These are phyloP conservation scores for Pseudogymnoascus sp. DNA, from an alignment of 2,329 filamentous ascomycete genomes.

Conservation along the genomic window DNA sequence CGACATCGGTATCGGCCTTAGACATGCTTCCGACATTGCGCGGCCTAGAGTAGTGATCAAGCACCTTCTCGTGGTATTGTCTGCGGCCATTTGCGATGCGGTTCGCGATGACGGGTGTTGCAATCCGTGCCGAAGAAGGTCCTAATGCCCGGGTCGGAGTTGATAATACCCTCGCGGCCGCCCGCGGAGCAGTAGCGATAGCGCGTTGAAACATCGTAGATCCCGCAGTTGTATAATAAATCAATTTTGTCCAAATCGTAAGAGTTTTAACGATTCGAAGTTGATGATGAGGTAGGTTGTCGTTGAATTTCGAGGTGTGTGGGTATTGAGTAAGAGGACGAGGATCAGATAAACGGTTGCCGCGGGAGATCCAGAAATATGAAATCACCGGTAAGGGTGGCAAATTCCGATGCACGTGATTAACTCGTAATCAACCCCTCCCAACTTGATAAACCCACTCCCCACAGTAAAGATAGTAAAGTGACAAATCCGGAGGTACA, in stretches of 20 bases:
- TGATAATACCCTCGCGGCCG: conserved; percentile 25
- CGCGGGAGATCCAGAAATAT: conserved; percentile 6
- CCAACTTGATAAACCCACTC: neutral
- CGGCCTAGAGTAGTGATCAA: conserved; percentile 77
- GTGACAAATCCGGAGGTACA: conserved; percentile 4
- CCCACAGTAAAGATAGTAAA: neutral
- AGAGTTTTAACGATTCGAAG: neutral
- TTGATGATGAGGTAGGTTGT: conserved; percentile 1
- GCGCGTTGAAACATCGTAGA: conserved; percentile 27
- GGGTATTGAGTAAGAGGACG: conserved; percentile 1
- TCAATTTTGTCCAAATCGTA: neutral
- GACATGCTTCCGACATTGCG: conserved; percentile 73
- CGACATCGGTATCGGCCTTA: conserved; percentile 76
- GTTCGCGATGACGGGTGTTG: conserved; percentile 19
- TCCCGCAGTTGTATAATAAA: neutral
- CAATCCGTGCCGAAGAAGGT: conserved; percentile 14
- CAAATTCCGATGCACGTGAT: conserved; percentile 4
- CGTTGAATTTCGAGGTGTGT: neutral
- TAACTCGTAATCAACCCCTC: neutral
- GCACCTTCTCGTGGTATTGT: conserved; percentile 38
- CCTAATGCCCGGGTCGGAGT: conserved; percentile 18
- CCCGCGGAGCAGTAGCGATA: conserved; percentile 24
- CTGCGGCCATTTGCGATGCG: conserved; percentile 19
- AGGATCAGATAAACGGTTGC: conserved; percentile 5
- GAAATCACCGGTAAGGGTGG: conserved; percentile 1